phyloP scores from a whole-genome alignment of 495 filamentous ascomycete species.

The Usnea hakonensis region DNA sequence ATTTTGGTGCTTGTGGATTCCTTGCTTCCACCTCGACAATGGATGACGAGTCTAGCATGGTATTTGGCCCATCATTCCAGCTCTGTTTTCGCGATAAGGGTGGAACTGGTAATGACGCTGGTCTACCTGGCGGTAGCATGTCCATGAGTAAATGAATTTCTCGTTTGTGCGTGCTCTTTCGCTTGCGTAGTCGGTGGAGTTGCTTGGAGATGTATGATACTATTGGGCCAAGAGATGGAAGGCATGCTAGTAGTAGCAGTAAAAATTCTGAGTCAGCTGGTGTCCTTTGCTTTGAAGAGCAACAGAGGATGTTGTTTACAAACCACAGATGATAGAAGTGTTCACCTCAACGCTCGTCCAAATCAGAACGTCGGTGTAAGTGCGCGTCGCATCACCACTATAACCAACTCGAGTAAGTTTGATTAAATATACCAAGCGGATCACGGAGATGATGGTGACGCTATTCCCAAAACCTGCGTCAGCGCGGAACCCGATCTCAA shows the following conservation, averaged over 20 bases:
- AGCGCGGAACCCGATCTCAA: background rate
- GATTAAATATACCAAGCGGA: slow-evolving; percentile 8
- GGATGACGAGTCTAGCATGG: background rate
- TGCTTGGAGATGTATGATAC: background rate
- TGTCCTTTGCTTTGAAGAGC: background rate
- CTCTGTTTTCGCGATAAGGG: background rate
- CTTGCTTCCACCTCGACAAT: background rate
- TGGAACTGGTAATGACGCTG: background rate
- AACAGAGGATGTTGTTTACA: background rate
- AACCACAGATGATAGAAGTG: slow-evolving; percentile 14
- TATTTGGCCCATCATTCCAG: background rate
- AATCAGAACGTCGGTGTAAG: background rate
- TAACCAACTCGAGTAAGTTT: too few species aligned
- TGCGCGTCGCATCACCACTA: background rate
- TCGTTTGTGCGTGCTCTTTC: background rate
- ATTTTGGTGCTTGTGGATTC: background rate
- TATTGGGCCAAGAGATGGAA: slow-evolving; percentile 8
- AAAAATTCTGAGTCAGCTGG: background rate
- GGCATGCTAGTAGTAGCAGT: slow-evolving; percentile 5
- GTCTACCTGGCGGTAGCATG: background rate
- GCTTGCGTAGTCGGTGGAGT: slow-evolving; percentile 2
- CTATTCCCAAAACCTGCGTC: background rate
- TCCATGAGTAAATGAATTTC: background rate
- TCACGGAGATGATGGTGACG: slow-evolving; percentile 9
- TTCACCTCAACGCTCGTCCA: slow-evolving; percentile 11